Evolutionary conservation across 257 asterid genomes (phyloP).

Genomic region (Knoxia roxburghii): DNA sequence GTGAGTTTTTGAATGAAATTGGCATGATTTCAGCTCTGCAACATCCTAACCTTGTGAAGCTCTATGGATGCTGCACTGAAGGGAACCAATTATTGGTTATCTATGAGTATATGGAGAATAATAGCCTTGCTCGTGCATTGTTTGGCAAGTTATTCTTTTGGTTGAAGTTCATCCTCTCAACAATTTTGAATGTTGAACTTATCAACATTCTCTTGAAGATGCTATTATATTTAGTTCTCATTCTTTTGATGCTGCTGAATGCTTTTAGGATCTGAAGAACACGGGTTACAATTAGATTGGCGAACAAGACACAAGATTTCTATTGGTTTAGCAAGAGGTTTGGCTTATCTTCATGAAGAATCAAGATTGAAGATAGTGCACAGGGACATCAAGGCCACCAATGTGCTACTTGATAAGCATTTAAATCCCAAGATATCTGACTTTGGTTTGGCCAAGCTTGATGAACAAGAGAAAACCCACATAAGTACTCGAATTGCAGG

Average conservation of each 20-base stretch:
- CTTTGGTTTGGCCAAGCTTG: slow-evolving; percentile 78
- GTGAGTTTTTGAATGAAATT: slow-evolving; percentile 70
- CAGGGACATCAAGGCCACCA: slow-evolving; percentile 73
- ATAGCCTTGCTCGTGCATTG: slow-evolving; percentile 69
- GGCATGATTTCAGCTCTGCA: slow-evolving; percentile 81
- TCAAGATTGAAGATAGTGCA: slow-evolving; percentile 76
- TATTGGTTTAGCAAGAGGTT: slow-evolving; percentile 66
- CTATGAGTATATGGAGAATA: slow-evolving; percentile 71
- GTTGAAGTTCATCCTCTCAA: not conserved
- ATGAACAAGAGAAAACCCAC: slow-evolving; percentile 48
- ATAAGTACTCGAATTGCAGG: slow-evolving; percentile 70
- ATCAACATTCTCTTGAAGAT: not conserved
- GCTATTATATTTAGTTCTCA: not conserved
- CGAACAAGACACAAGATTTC: slow-evolving; percentile 51
- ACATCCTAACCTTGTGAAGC: slow-evolving; percentile 71
- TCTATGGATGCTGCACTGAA: slow-evolving; percentile 67
- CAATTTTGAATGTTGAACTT: not conserved
- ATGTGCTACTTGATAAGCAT: slow-evolving; percentile 65
- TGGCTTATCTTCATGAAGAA: slow-evolving; percentile 85
- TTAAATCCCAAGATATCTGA: slow-evolving; percentile 69
- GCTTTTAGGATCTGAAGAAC: slow-evolving; percentile 46
- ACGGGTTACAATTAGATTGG: slow-evolving; percentile 53
- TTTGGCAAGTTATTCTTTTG: slow-evolving; percentile 40
- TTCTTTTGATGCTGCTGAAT: not conserved
- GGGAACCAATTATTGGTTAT: slow-evolving; percentile 60